phyloP scores from a whole-genome alignment of 208 protist genomes.

The Plasmodiophora brassicae region DNA sequence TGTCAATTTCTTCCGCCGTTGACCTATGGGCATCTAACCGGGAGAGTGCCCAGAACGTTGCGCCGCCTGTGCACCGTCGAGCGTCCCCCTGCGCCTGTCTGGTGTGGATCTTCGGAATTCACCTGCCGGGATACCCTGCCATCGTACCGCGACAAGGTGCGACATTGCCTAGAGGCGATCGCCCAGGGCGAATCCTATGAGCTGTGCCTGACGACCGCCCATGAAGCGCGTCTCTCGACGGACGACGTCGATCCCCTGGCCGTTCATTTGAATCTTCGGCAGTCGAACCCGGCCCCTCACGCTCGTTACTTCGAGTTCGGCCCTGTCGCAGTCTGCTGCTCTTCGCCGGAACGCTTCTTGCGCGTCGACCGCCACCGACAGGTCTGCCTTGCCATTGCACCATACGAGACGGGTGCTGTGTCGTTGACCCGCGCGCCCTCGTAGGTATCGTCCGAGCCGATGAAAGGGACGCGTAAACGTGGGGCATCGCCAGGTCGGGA shows the following conservation, averaged over 20 bases:
- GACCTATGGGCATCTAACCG: too few species aligned
- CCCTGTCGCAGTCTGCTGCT: background rate
- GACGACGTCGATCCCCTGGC: background rate
- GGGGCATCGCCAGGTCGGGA: background rate
- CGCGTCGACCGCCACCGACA: background rate
- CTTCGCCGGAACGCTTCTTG: background rate
- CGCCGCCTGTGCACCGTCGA: too few species aligned
- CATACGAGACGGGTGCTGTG: too few species aligned
- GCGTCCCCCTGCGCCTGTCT: too few species aligned
- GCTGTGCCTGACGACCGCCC: background rate
- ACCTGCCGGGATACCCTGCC: too few species aligned
- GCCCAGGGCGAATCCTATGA: background rate
- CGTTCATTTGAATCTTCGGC: background rate
- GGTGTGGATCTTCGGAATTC: too few species aligned
- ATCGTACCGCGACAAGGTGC: background rate
- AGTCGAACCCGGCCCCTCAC: background rate
- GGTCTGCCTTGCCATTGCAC: background rate
- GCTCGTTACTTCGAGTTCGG: background rate
- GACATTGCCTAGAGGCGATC: background rate
- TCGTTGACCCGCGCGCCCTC: background rate
- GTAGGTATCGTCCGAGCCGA: background rate
- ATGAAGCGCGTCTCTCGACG: background rate
- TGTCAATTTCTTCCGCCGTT: too few species aligned
- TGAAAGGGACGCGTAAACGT: background rate
- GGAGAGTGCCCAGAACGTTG: too few species aligned